Evolutionary conservation across 2,329 filamentous ascomycete species (phyloP), one percentile per base, ranked within the genome.

Genomic region (Botrytis elliptica): DNA sequence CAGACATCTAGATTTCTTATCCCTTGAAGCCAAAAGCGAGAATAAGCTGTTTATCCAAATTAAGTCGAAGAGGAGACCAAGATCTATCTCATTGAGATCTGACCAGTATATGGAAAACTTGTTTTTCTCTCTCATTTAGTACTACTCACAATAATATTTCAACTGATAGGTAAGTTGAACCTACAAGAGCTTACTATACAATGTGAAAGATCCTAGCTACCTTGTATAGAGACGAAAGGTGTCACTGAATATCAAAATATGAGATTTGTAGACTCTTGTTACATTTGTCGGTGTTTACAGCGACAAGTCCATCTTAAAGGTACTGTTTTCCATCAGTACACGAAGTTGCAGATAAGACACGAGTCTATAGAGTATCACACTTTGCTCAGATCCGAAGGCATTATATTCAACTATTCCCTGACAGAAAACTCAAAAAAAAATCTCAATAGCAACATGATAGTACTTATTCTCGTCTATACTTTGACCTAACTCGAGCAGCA

Each of bases 351-450:
- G 25, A 52, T n/a, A n/a, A 52, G 49, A 52, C 25, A 14, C 4
- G 1, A 52, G 4, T 52, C 5, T 6, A n/a, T 25, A 14, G 22
- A n/a, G 4, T 25, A 14, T 14, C 25, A n/a, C 25, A n/a, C 22
- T 14, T 4, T 3, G 6, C 1, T 2, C 0, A 1, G 3, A 52
- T 14, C 22, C 6, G 10, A 14, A n/a, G 3, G 10, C 1, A n/a
- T 3, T n/a, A 5, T 52, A 6, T 25, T 7, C 3, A n/a, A 14
- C 12, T 4, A 16, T 1, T 7, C 25, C 25, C 10, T n/a, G 10
- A 14, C 1, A 40, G 40, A 40, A 14, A 40, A 40, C 40, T 40
- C 40, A 40, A n/a, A 10, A 2, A 40, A 1, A 0, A 3, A 14
- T n/a, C 25, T 52, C 46, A 6, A 4, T 25, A 14, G 3, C 10